Evolutionary conservation across 225 moss, liverwort and hornwort species (phyloP).

Genomic region (Sphagnum tenellum): DNA sequence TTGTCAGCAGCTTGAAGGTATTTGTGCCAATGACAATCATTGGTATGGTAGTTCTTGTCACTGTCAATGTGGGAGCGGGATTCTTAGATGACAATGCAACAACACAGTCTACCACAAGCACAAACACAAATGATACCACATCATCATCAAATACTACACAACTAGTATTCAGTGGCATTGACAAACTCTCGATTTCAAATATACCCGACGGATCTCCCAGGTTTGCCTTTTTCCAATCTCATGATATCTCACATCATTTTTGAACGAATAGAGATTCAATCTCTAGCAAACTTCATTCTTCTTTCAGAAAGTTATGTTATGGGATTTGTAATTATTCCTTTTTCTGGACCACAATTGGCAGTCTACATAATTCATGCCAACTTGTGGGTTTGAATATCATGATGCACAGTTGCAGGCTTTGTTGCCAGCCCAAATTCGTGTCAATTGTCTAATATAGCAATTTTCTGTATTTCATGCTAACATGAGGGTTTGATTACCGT

Average conservation of each 20-base stretch:
- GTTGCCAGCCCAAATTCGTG: too few relatives aligned
- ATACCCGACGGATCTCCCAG: constrained; percentile 47
- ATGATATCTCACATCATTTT: neutral
- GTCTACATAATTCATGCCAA: too few relatives aligned
- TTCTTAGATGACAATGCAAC: constrained; percentile 17
- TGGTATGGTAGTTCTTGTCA: constrained; percentile 46
- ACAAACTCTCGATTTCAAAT: constrained; percentile 83
- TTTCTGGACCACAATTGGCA: too few relatives aligned
- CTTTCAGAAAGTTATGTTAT: too few relatives aligned
- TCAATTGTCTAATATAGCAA: too few relatives aligned
- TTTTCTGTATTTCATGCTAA: too few relatives aligned
- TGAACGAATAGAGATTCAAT: too few relatives aligned
- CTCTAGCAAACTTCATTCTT: too few relatives aligned
- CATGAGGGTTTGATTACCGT: neutral
- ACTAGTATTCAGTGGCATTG: constrained; percentile 35
- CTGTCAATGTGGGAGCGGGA: constrained; percentile 57
- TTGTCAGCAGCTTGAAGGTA: constrained; percentile 54
- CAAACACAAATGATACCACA: neutral
- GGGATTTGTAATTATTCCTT: too few relatives aligned
- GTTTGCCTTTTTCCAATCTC: constrained; percentile 10
- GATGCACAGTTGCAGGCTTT: too few relatives aligned
- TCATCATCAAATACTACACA: constrained; percentile 1
- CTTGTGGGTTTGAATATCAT: too few relatives aligned
- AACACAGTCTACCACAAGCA: neutral
- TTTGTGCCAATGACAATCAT: constrained; percentile 58